Evolutionary conservation across 2,329 filamentous ascomycete genomes (phyloP).

Genomic region (Colletotrichum nymphaeae): DNA sequence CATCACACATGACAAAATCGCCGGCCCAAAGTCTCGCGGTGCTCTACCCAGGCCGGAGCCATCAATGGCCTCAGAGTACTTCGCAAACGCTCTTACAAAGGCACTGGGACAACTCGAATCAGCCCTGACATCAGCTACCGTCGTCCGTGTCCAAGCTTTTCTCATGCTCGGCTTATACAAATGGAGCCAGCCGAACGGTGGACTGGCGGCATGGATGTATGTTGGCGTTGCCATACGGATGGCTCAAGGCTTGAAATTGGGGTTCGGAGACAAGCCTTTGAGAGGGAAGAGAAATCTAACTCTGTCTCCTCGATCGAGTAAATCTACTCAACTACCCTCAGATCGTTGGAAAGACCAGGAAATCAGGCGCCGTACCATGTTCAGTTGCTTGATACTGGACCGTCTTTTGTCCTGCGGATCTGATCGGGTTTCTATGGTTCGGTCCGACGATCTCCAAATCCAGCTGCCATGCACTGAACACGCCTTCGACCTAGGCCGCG

Average conservation of each 20-base stretch:
- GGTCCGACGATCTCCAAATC: slow-evolving; percentile 69
- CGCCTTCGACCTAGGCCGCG: slow-evolving; percentile 71
- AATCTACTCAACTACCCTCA: slow-evolving; percentile 14
- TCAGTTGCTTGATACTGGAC: slow-evolving; percentile 80
- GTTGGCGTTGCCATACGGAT: slow-evolving; percentile 73
- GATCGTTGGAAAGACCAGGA: slow-evolving; percentile 59
- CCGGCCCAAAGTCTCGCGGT: slow-evolving; percentile 48
- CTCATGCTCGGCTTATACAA: slow-evolving; percentile 80
- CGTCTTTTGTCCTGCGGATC: slow-evolving; percentile 75
- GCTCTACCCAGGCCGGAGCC: slow-evolving; percentile 57
- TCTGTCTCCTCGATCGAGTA: slow-evolving; percentile 30
- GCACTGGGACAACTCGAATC: slow-evolving; percentile 61
- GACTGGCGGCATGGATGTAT: slow-evolving; percentile 73
- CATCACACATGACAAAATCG: slow-evolving; percentile 42
- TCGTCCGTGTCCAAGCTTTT: slow-evolving; percentile 74
- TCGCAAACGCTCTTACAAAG: slow-evolving; percentile 67
- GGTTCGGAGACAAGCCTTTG: slow-evolving; percentile 62
- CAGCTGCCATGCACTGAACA: slow-evolving; percentile 76
- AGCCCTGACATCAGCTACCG: slow-evolving; percentile 62
- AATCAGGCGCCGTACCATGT: slow-evolving; percentile 76
- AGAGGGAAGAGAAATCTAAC: slow-evolving; percentile 34
- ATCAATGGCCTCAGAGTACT: slow-evolving; percentile 71
- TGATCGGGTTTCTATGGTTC: slow-evolving; percentile 69
- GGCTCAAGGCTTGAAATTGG: slow-evolving; percentile 70
- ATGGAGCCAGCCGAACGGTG: slow-evolving; percentile 72